These are phyloP conservation scores for Diatrype stigma DNA, from an alignment of 2,329 filamentous ascomycete species.

Conservation along the genomic window DNA sequence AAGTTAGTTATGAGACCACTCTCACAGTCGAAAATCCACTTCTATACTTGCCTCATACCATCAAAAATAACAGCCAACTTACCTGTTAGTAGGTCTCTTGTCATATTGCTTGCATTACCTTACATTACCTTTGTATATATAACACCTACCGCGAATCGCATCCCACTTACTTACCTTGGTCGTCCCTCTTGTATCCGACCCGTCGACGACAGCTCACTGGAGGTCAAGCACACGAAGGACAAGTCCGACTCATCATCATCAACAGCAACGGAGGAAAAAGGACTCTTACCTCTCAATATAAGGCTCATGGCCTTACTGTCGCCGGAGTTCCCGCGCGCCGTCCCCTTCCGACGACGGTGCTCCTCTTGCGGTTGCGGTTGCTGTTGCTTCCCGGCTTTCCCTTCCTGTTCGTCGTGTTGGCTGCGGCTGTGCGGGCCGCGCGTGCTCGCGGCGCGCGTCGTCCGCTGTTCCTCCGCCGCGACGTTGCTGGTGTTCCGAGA, in stretches of 20 bases:
- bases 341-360: too few relatives aligned
- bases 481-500: too few relatives aligned
- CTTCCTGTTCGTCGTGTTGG: background rate
- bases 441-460: too few relatives aligned
- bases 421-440: background rate
- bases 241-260: constrained; percentile 7
- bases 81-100: too few relatives aligned
- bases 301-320: too few relatives aligned
- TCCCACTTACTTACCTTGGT: too few relatives aligned
- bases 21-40: too few relatives aligned
- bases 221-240: constrained; percentile 12
- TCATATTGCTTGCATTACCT: too few relatives aligned
- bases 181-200: constrained; percentile 3
- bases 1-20: too few relatives aligned
- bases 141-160: background rate
- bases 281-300: background rate
- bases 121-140: background rate
- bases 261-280: background rate
- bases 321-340: background rate
- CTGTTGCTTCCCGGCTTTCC: background rate
- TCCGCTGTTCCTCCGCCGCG: too few relatives aligned
- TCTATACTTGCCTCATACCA: background rate
- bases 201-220: background rate
- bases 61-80: background rate
- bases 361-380: background rate